phyloP scores from a whole-genome alignment of 257 asterid species.

The Lithospermum erythrorhizon region DNA sequence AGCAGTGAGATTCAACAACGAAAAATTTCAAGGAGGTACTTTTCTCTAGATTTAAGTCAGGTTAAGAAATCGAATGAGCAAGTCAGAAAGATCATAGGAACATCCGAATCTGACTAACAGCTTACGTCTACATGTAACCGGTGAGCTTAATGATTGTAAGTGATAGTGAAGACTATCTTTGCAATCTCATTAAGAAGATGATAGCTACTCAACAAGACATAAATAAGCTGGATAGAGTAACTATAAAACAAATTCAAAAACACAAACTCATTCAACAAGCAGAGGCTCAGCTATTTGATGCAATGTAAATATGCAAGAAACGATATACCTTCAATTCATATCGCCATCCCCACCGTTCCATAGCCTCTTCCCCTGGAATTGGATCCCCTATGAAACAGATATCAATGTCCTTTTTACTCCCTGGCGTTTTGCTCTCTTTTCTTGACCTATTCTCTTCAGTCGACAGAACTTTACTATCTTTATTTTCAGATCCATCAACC shows the following conservation, averaged over 20 bases:
- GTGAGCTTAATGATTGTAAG: too few species aligned
- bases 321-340: slow-evolving; percentile 69
- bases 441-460: slow-evolving; percentile 9
- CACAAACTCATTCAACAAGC: not conserved
- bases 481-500: slow-evolving; percentile 12
- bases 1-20: too few species aligned
- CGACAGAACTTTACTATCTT: slow-evolving; percentile 2
- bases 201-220: not conserved
- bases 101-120: too few species aligned
- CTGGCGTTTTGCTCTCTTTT: slow-evolving; percentile 4
- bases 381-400: slow-evolving; percentile 58
- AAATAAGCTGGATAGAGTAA: too few species aligned
- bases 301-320: not conserved
- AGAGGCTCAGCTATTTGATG: not conserved
- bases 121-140: not conserved
- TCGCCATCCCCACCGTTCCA: slow-evolving; percentile 68
- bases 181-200: not conserved
- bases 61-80: too few species aligned
- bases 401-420: slow-evolving; percentile 12
- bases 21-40: too few species aligned
- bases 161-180: not conserved
- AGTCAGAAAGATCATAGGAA: too few species aligned
- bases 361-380: slow-evolving; percentile 62
- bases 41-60: too few species aligned
- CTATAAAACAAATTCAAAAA: not conserved